These are phyloP conservation scores for Mycena indigotica DNA, from an alignment of 768 basidiomycete species.

Conservation along the genomic window DNA sequence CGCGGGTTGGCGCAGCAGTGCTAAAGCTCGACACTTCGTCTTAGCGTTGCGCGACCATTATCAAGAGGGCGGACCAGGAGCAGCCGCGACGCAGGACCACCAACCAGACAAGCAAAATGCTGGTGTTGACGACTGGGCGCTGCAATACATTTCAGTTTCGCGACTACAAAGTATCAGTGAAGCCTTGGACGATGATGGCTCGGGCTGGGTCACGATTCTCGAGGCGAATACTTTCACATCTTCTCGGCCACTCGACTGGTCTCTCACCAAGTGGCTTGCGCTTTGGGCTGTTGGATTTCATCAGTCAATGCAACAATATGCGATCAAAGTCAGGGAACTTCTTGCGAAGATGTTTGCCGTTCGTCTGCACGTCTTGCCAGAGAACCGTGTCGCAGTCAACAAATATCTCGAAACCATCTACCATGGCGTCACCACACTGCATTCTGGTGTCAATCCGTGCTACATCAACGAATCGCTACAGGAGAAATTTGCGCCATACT, in stretches of 20 bases:
- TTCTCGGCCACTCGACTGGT: slow-evolving; percentile 35
- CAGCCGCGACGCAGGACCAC: not conserved
- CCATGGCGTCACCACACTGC: slow-evolving; percentile 7
- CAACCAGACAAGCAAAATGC: not conserved
- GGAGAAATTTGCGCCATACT: slow-evolving; percentile 28
- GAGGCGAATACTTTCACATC: slow-evolving; percentile 37
- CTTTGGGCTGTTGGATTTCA: slow-evolving; percentile 39
- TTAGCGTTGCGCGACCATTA: slow-evolving; percentile 39
- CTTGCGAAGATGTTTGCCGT: slow-evolving; percentile 23
- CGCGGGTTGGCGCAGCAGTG: slow-evolving; percentile 41
- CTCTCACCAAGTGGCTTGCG: slow-evolving; percentile 33
- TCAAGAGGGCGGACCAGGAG: slow-evolving; percentile 19
- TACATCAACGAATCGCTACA: slow-evolving; percentile 25
- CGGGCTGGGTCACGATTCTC: slow-evolving; percentile 29
- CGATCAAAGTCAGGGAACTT: slow-evolving; percentile 17
- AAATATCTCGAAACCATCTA: slow-evolving; percentile 23
- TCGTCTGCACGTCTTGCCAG: slow-evolving; percentile 9
- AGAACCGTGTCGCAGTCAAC: slow-evolving; percentile 16
- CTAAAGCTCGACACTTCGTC: slow-evolving; percentile 40
- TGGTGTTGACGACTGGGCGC: slow-evolving; percentile 35
- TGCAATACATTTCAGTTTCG: slow-evolving; percentile 31
- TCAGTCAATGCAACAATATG: slow-evolving; percentile 18
- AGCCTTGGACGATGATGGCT: slow-evolving; percentile 41
- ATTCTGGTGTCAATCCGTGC: slow-evolving; percentile 25
- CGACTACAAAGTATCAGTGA: slow-evolving; percentile 35